Evolutionary conservation across 2,329 filamentous ascomycete species (phyloP).

Genomic region (Diaporthe capsici): DNA sequence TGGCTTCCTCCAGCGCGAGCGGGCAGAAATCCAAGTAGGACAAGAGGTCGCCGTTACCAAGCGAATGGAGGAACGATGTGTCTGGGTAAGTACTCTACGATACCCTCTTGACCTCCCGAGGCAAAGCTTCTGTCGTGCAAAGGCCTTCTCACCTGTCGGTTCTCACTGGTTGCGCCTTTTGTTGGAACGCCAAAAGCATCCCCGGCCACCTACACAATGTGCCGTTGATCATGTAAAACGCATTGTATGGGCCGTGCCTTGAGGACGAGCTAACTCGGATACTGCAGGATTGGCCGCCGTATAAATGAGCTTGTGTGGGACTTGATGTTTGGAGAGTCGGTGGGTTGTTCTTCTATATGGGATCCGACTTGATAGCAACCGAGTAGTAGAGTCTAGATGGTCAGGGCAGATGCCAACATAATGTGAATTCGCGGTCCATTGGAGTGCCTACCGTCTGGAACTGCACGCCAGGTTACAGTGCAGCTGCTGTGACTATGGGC

Average conservation of each 20-base stretch:
- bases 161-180: not conserved
- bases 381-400: not conserved
- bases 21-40: constrained; percentile 64
- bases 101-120: not conserved
- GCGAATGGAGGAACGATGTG: constrained; percentile 46
- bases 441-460: not conserved
- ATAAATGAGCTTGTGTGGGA: constrained; percentile 21
- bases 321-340: too few species aligned
- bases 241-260: not conserved
- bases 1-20: constrained; percentile 66
- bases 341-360: not conserved
- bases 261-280: not conserved
- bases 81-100: constrained; percentile 25
- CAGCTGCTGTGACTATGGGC: not conserved
- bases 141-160: not conserved
- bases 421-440: not conserved
- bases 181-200: not conserved
- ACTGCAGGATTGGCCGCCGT: constrained; percentile 38
- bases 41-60: constrained; percentile 68
- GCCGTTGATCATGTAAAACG: not conserved
- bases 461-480: constrained; percentile 1
- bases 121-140: not conserved
- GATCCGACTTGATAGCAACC: not conserved
- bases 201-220: not conserved
- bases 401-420: not conserved